Evolutionary conservation across 2,329 filamentous ascomycete genomes (phyloP), one percentile per base, ranked within the genome.

Genomic region (Plectosphaerella plurivora): DNA sequence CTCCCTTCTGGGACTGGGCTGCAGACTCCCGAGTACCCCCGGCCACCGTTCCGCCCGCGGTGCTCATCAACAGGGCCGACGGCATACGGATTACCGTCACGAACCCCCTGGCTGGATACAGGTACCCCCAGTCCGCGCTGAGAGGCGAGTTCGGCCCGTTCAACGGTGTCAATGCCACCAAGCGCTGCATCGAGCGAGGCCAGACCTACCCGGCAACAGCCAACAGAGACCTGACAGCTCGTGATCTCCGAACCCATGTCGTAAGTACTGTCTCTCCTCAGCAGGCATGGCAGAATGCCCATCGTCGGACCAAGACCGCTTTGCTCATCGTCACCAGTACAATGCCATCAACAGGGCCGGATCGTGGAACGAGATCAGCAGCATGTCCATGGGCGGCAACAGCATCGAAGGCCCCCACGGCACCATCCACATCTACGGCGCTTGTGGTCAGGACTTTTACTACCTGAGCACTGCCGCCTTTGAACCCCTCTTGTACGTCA

Each of bases 1-100:
- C 73, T 12, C 77, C 79, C 2, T 81, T 69, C 63, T 82, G 79
- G 79, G 79, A 82, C 63, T 83, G 78, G 79, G 77, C 71, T 2
- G 53, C 57, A 3, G 61, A 74, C 35, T 56, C 69, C 4, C 54
- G 57, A n/a, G 67, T 83, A 3, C 79, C 80, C 4, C 57, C 60
- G 0, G 69, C 71, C n/a, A 71, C 66, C 3, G 62, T 63, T 2
- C 60, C 63, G 24, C 57, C 63, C 41, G 71, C 63, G 11, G 61
- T 74, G 47, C 67, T 52, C 5, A 63, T 79, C 53, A 70, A 68
- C n/a, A 66, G 75, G 16, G 72, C 77, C 4, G 61, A 66, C 20
- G 70, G 70, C 18, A 46, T 45, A 18, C 28, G 55, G 5, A 63
- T 69, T 25, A 65, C 62, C 5, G 67, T 82, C 28, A 63, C 65